A percentile compares a stretch with the other conserved stretches of the same genome.
phyloP scores from a whole-genome alignment of 441 rosid genomes.

The Erysimum cheiri region DNA sequence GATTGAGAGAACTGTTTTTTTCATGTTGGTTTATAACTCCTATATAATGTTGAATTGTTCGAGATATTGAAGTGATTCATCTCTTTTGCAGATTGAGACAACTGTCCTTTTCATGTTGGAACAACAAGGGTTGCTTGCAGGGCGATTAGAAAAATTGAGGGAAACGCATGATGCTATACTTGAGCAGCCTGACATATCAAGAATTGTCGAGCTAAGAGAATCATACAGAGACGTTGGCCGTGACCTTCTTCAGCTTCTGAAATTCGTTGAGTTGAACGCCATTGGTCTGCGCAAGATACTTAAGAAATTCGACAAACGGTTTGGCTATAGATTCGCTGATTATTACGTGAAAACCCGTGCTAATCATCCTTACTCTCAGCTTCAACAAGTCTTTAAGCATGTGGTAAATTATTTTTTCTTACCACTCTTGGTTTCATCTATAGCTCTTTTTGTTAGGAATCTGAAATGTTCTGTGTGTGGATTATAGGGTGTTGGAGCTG shows the following conservation, averaged over 20 bases:
- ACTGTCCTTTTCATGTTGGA: conserved; percentile 94
- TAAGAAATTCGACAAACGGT: conserved; percentile 96
- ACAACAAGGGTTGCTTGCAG: conserved; percentile 92
- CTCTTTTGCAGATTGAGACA: conserved; percentile 81
- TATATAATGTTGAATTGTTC: neutral
- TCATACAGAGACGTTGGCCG: conserved; percentile 77
- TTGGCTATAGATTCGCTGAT: conserved; percentile 88
- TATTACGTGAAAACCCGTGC: conserved; percentile 95
- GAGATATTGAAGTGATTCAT: conserved; percentile 4
- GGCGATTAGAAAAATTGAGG: conserved; percentile 68
- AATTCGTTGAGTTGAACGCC: conserved; percentile 89
- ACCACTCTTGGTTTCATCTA: conserved; percentile 12
- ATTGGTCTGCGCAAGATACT: conserved; percentile 92
- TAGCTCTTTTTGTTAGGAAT: conserved; percentile 27
- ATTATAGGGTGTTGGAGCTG: conserved; percentile 94
- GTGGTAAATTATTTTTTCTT: conserved; percentile 65
- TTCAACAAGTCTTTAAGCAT: conserved; percentile 98
- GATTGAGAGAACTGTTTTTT: conserved; percentile 68
- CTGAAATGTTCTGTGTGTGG: conserved; percentile 35
- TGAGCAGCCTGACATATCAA: conserved; percentile 70
- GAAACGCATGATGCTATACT: conserved; percentile 73
- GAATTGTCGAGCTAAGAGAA: conserved; percentile 70
- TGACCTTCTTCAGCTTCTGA: conserved; percentile 86
- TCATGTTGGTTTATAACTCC: neutral
- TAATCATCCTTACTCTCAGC: conserved; percentile 97